Evolutionary conservation across 164 flowering plant genomes (phyloP).

Genomic region (Vitis rupestris): DNA sequence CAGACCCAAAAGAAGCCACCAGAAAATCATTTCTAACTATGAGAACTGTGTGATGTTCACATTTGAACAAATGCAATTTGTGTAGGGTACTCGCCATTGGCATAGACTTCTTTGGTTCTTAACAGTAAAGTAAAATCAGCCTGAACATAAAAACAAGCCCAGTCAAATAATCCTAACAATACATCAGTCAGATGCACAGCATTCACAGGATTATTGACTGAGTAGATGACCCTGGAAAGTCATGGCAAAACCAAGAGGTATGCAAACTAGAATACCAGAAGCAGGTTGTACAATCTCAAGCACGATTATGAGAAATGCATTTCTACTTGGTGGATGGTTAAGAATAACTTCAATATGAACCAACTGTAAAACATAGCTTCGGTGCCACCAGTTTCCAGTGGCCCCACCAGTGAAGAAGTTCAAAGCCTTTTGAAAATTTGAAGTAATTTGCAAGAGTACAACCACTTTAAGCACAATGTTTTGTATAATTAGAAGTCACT

Average conservation of each 20-base stretch:
- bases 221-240: background rate
- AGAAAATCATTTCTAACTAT: no score
- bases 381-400: background rate
- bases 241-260: background rate
- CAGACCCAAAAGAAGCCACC: no score
- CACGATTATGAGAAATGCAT: background rate
- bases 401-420: background rate
- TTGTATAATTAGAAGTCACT: background rate
- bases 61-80: no score
- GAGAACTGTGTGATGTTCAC: no score
- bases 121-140: background rate
- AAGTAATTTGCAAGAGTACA: background rate
- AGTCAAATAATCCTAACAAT: background rate
- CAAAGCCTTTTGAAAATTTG: background rate
- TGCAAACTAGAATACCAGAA: background rate
- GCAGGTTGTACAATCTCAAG: background rate
- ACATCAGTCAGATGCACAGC: no score
- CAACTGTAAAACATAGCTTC: background rate
- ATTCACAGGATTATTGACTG: background rate
- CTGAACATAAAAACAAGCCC: background rate
- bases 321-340: background rate
- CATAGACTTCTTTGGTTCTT: background rate
- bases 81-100: no score
- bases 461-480: background rate
- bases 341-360: background rate